Conservation (phyloP, 441 rosid species). For the Eutrema salsugineum region DNA sequence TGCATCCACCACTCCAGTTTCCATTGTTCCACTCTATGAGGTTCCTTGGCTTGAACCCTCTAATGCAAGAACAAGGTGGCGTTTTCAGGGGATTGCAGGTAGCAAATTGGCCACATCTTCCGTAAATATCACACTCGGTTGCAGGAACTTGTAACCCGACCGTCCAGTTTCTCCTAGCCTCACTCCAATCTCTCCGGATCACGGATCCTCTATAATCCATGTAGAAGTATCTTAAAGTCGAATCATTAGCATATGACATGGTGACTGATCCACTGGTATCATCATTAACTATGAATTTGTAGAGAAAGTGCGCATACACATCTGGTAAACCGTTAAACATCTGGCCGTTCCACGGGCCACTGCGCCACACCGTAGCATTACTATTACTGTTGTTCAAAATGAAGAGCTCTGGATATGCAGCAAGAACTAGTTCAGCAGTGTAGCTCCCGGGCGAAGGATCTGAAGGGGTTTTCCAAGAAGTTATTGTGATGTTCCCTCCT, state of each 20-base stretch:
- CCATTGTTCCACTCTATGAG: constrained; percentile 37
- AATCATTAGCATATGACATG: constrained; percentile 13
- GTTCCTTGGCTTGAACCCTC: constrained; percentile 43
- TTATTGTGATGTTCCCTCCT: constrained; percentile 24
- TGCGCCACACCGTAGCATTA: constrained; percentile 40
- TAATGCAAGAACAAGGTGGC: constrained; percentile 45
- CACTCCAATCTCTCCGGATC: constrained; percentile 23
- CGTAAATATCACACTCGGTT: constrained; percentile 39
- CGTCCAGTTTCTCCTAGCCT: constrained; percentile 11
- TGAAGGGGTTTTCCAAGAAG: constrained; percentile 45
- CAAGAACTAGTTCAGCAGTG: constrained; percentile 27
- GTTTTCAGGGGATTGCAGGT: constrained; percentile 22
- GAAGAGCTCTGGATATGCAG: constrained; percentile 35
- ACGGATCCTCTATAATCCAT: constrained; percentile 29
- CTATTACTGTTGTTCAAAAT: constrained; percentile 32
- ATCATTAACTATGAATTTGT: constrained; percentile 25
- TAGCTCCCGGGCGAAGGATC: constrained; percentile 54
- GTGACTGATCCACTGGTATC: constrained; percentile 24
- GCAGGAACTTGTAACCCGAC: neutral
- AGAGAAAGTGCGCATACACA: constrained; percentile 23
- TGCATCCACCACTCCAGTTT: constrained; percentile 54
- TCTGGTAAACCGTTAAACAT: constrained; percentile 36
- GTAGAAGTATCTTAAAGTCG: constrained; percentile 1
- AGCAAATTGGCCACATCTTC: constrained; percentile 38
- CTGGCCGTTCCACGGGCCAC: constrained; percentile 52